These are phyloP conservation scores for Kodamaea sp. DNA, from an alignment of 1,139 yeast species.

Conservation along the genomic window DNA sequence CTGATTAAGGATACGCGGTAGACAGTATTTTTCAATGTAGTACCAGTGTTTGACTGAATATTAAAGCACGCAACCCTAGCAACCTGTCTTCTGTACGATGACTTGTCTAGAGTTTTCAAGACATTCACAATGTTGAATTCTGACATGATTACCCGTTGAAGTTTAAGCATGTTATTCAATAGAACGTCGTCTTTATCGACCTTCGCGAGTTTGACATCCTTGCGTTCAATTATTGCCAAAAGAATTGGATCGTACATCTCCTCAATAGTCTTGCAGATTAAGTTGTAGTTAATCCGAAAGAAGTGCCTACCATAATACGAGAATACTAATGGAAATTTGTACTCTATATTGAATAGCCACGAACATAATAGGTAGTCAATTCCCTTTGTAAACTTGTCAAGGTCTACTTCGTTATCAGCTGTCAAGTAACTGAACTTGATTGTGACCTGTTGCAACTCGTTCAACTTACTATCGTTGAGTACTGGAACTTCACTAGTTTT, in stretches of 20 bases:
- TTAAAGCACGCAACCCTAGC: no score
- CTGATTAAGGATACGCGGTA: conserved; percentile 4
- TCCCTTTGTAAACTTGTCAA: conserved; percentile 14
- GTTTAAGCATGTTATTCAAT: conserved; percentile 11
- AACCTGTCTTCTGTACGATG: conserved; percentile 4
- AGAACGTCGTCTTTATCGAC: conserved; percentile 6
- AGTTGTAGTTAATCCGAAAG: conserved; percentile 27
- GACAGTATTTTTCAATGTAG: conserved; percentile 6
- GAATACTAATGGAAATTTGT: conserved; percentile 35
- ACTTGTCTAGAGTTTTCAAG: conserved; percentile 11
- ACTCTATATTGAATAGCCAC: conserved; percentile 32
- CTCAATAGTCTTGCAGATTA: conserved; percentile 11
- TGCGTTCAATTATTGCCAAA: not conserved
- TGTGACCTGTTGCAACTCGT: not conserved
- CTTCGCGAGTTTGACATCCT: not conserved
- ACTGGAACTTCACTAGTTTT: not conserved
- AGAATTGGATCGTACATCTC: conserved; percentile 12
- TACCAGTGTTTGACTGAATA: no score
- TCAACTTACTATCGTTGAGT: not conserved
- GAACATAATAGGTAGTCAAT: conserved; percentile 33
- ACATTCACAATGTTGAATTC: conserved; percentile 13
- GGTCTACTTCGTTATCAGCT: not conserved
- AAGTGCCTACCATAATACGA: conserved; percentile 36
- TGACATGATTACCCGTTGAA: conserved; percentile 10
- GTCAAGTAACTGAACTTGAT: conserved; percentile 3